Percentiles rank a stretch among this genome's conserved stretches.
These are phyloP conservation scores for Mycena venus DNA, from an alignment of 768 basidiomycete species.

Conservation along the genomic window DNA sequence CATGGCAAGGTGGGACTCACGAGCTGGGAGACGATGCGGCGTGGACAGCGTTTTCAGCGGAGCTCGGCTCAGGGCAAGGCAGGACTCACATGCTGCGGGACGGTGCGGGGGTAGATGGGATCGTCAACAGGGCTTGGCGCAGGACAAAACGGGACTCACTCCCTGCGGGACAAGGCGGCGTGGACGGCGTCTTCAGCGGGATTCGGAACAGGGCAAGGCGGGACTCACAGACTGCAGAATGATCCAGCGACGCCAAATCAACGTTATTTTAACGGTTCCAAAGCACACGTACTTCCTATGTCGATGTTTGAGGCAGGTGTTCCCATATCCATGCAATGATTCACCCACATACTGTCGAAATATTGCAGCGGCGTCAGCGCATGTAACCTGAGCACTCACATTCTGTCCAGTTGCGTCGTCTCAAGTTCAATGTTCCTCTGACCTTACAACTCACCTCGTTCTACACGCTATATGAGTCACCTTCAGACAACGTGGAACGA, in stretches of 20 bases:
- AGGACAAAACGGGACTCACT: background rate
- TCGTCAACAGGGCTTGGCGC: background rate
- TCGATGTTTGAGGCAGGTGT: background rate
- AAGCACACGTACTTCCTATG: conserved; percentile 4
- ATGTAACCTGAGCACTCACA: background rate
- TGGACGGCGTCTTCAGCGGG: background rate
- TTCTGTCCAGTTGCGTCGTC: background rate
- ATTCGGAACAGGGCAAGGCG: background rate
- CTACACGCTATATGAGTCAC: background rate
- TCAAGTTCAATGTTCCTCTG: background rate
- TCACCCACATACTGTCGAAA: conserved; percentile 8
- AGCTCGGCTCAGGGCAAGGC: background rate
- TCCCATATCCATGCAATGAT: background rate
- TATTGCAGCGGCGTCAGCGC: background rate
- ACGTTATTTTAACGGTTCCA: background rate
- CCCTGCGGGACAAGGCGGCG: background rate
- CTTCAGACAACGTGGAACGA: background rate
- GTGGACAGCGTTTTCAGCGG: background rate
- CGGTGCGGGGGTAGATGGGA: background rate
- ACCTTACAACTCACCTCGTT: background rate
- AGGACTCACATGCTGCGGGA: background rate
- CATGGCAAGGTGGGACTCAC: background rate
- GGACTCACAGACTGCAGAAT: too few species aligned
- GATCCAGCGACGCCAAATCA: background rate
- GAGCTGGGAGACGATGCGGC: background rate